phyloP scores from a whole-genome alignment of 2,329 filamentous ascomycete genomes.

The Chrysoporthe cubensis region DNA sequence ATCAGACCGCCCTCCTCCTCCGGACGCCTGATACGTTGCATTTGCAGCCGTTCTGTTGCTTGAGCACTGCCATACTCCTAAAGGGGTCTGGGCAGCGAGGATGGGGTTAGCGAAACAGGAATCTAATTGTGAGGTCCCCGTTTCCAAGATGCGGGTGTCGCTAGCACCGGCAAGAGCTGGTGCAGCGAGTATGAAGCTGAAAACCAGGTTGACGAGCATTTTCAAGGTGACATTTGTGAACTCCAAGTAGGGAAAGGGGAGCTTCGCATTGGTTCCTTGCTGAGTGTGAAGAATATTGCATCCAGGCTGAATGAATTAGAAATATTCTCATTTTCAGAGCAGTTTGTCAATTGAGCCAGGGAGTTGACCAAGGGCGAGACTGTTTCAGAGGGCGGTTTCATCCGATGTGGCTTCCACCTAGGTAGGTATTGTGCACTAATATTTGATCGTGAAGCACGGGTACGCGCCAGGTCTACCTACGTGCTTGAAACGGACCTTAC shows the following conservation, averaged over 20 bases:
- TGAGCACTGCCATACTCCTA: constrained; percentile 11
- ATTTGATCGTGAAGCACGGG: not conserved
- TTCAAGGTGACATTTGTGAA: not conserved
- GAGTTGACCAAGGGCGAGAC: not conserved
- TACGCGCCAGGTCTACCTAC: not conserved
- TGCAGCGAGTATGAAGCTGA: not conserved
- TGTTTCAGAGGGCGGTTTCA: constrained; percentile 26
- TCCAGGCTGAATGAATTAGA: too few species aligned
- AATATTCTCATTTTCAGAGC: not conserved
- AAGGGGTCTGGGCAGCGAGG: not conserved
- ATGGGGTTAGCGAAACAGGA: constrained; percentile 18
- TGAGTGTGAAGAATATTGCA: not conserved
- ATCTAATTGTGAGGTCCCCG: not conserved
- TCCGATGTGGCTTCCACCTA: constrained; percentile 15
- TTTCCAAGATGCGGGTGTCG: not conserved
- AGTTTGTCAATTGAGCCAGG: not conserved
- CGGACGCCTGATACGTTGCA: not conserved
- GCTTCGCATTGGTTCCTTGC: not conserved
- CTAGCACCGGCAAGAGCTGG: not conserved
- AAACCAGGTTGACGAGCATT: not conserved
- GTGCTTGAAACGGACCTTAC: too few species aligned
- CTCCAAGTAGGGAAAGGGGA: not conserved
- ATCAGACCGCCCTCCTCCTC: not conserved
- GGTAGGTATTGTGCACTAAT: not conserved
- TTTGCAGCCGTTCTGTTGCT: not conserved